Conservation (phyloP, 2,329 filamentous ascomycete genomes). For the Verticillium isaacii region DNA sequence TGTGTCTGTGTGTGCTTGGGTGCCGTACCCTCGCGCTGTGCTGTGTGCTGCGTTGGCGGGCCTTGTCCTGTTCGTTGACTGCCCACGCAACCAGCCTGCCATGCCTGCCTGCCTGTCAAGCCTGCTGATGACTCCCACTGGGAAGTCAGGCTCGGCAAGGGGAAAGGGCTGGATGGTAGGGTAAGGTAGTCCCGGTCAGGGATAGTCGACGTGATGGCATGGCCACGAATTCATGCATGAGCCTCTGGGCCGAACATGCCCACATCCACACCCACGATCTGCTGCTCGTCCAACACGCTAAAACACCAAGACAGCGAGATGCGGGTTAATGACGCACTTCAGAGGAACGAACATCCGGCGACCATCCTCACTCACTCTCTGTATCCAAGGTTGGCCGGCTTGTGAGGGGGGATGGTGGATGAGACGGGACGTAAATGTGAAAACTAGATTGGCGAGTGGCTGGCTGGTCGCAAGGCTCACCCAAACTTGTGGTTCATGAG, state of each 20-base stretch:
- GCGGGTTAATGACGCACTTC: slow-evolving; percentile 2
- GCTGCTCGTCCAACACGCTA: slow-evolving; percentile 22
- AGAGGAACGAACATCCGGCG: background rate
- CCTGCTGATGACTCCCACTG: background rate
- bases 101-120: too few species aligned
- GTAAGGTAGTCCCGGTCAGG: background rate
- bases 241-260: slow-evolving; percentile 23
- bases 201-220: slow-evolving; percentile 30
- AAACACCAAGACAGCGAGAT: background rate
- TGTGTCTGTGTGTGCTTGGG: background rate
- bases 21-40: background rate
- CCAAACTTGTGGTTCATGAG: background rate
- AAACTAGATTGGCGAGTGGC: background rate
- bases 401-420: background rate
- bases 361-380: background rate
- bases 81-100: background rate
- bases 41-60: background rate
- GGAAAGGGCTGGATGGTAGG: background rate
- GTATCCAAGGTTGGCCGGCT: background rate
- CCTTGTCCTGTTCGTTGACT: background rate
- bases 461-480: background rate
- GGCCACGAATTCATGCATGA: slow-evolving; percentile 43
- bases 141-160: background rate
- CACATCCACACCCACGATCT: slow-evolving; percentile 16
- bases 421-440: background rate